A percentile compares a stretch with the other conserved stretches of the same genome.
Conservation (phyloP, 2,329 filamentous ascomycete genomes). For the Gnomoniopsis sp. region DNA sequence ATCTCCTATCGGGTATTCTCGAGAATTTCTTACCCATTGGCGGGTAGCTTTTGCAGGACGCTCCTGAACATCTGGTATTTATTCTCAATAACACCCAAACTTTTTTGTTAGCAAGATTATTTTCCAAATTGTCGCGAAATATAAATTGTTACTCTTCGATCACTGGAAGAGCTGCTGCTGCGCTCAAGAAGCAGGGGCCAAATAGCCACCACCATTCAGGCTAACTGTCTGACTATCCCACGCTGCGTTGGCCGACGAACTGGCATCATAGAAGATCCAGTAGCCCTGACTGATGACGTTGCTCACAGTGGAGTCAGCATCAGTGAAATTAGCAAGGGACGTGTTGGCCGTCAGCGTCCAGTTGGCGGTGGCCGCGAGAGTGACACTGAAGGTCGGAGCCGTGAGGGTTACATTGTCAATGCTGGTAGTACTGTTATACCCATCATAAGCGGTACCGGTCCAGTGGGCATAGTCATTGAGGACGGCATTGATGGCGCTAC, state of each 20-base stretch:
- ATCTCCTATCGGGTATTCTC: too few species aligned
- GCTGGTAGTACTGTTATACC: slow-evolving; percentile 6
- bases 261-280: slow-evolving; percentile 18
- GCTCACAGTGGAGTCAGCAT: slow-evolving; percentile 11
- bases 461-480: slow-evolving; percentile 18
- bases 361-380: slow-evolving; percentile 14
- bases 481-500: slow-evolving; percentile 19
- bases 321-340: slow-evolving; percentile 18
- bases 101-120: too few species aligned
- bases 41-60: too few species aligned
- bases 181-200: neutral
- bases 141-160: too few species aligned
- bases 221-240: slow-evolving; percentile 8
- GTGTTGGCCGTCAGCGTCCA: slow-evolving; percentile 22
- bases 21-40: too few species aligned
- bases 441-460: slow-evolving; percentile 20
- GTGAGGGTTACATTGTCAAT: slow-evolving; percentile 6
- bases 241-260: slow-evolving; percentile 9
- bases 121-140: too few species aligned
- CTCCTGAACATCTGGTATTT: too few species aligned
- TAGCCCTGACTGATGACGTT: slow-evolving; percentile 17
- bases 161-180: neutral
- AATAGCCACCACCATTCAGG: slow-evolving; percentile 1
- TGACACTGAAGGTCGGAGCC: slow-evolving; percentile 12
- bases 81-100: too few species aligned